Evolutionary conservation across 2,329 filamentous ascomycete species (phyloP).

Genomic region (Botrytis fragariae): DNA sequence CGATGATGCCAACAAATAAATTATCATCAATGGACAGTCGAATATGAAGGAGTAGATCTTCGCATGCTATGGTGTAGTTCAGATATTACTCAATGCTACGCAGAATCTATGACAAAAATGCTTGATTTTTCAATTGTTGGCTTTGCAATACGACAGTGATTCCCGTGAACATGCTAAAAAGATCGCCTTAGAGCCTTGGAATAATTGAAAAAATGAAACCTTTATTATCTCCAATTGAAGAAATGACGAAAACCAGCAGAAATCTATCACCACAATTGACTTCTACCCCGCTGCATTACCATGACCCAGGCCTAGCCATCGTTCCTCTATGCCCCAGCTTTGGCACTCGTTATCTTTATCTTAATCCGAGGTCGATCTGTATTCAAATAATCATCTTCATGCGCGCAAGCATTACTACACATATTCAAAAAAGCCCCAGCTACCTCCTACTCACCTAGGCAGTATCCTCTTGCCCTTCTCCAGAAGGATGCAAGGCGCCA

Average conservation of each 20-base stretch:
- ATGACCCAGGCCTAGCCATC: neutral
- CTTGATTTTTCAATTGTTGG: neutral
- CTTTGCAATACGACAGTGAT: neutral
- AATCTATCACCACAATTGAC: too few species aligned
- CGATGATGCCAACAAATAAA: conserved; percentile 54
- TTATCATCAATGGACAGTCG: conserved; percentile 48
- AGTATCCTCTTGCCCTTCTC: neutral
- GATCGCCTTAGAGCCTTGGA: neutral
- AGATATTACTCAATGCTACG: conserved; percentile 27
- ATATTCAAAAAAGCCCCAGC: neutral
- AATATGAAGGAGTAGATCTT: conserved; percentile 23
- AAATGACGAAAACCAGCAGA: neutral
- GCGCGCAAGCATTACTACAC: neutral
- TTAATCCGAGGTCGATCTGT: neutral
- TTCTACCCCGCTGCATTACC: neutral
- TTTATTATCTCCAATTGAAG: neutral
- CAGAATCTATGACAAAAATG: conserved; percentile 15
- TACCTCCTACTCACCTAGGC: neutral
- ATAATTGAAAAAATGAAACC: neutral
- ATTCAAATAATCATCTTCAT: too few species aligned
- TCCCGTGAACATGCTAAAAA: neutral
- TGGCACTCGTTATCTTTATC: neutral
- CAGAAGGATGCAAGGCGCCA: neutral
- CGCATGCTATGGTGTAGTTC: conserved; percentile 15
- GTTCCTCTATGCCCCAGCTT: neutral